Evolutionary conservation across 2,329 filamentous ascomycete genomes (phyloP).

Genomic region (Aspergillus amoenus): DNA sequence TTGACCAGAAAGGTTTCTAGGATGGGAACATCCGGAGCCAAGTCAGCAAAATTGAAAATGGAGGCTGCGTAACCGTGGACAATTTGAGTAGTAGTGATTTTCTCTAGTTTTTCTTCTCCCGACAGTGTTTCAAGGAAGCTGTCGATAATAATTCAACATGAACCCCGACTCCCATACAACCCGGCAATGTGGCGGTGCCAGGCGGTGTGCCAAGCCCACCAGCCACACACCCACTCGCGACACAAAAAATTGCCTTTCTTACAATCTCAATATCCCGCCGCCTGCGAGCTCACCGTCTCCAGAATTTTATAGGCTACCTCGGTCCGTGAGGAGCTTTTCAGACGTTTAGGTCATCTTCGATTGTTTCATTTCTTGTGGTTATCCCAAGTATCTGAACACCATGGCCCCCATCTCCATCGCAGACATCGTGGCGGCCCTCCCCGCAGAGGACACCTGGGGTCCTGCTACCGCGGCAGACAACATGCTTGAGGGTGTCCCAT

Average conservation of each 20-base stretch:
- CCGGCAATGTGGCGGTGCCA: conserved; percentile 7
- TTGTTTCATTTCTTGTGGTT: conserved; percentile 2
- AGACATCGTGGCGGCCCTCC: conserved; percentile 69
- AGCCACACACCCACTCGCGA: conserved; percentile 20
- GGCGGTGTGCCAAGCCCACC: conserved; percentile 15
- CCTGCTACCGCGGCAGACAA: conserved; percentile 79
- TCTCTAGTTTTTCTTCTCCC: no score
- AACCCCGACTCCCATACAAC: not conserved
- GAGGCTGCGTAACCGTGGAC: not conserved
- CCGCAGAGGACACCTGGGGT: conserved; percentile 81
- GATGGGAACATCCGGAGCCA: not conserved
- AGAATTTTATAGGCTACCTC: conserved; percentile 4
- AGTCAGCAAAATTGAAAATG: not conserved
- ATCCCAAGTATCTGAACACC: conserved; percentile 14
- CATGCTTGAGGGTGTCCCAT: conserved; percentile 90
- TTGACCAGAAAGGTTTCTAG: not conserved
- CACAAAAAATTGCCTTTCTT: conserved; percentile 21
- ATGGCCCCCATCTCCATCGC: conserved; percentile 59
- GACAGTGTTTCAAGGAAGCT: not conserved
- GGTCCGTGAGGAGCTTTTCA: conserved; percentile 2
- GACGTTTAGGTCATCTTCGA: not conserved
- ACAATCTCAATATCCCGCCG: conserved; percentile 17
- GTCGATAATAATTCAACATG: no score
- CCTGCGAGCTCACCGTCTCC: conserved; percentile 8
- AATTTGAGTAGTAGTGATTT: no score